Conservation (phyloP, 805 yeast genomes). For the Metschnikowia aberdeeniae region DNA sequence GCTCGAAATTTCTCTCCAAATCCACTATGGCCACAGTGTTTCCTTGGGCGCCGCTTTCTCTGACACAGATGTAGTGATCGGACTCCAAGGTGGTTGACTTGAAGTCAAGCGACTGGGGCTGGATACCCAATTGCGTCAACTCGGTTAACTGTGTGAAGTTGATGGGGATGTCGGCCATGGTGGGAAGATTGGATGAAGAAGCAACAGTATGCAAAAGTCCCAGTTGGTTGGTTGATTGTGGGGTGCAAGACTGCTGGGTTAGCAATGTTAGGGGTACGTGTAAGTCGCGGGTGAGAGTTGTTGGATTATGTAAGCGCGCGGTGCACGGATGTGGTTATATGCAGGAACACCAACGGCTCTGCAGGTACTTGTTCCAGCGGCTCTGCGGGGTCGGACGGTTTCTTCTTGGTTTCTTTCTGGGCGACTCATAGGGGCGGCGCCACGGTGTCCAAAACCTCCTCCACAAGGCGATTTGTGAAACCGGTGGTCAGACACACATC, state of each 20-base stretch:
- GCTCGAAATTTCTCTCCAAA: conserved; percentile 69
- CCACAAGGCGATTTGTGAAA: conserved; percentile 31
- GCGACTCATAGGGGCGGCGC: conserved; percentile 33
- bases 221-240: conserved; percentile 12
- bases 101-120: conserved; percentile 80
- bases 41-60: conserved; percentile 60
- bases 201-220: conserved; percentile 1
- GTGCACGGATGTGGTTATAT: conserved; percentile 4
- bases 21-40: conserved; percentile 95
- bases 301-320: conserved; percentile 16
- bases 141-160: conserved; percentile 94
- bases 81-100: conserved; percentile 93
- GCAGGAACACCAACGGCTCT: not conserved
- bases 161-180: conserved; percentile 73
- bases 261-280: conserved; percentile 6
- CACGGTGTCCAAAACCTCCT: conserved; percentile 32
- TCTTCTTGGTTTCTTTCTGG: too few relatives aligned
- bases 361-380: too few relatives aligned
- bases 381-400: too few relatives aligned
- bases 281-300: conserved; percentile 8
- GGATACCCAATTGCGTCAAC: conserved; percentile 81
- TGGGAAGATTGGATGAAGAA: not conserved
- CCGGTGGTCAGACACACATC: conserved; percentile 31
- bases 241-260: conserved; percentile 4
- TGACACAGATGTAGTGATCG: conserved; percentile 80